Evolutionary conservation across 208 protist genomes (phyloP), one percentile per base, ranked within the genome.

Genomic region (Porcisia deanei): DNA sequence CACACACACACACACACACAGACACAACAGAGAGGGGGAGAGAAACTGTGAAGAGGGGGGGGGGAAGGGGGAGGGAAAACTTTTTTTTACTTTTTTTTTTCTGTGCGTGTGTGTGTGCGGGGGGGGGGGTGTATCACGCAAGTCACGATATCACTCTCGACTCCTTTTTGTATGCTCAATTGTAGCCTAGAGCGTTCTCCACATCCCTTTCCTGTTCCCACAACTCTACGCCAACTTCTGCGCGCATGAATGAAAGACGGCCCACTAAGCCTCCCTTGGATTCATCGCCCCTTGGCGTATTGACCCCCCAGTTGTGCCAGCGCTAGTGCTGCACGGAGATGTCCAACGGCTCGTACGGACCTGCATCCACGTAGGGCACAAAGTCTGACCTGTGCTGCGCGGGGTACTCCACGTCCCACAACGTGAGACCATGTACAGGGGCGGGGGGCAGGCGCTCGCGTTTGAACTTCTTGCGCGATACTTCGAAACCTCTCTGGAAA

Each of bases 341-440:
- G 54, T 87, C 84, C 7, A 90, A 55, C 58, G 89, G 85, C 76
- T 96, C 92, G 65, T 88, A 91, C 49, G 90, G 90, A 0, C 92
- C 92, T 16, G 89, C 89, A 63, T 94, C 90, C 9, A 96, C 88
- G 83, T 88, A 94, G 25, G 83, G 58, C 57, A 94, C 89, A 54
- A 75, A 87, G 78, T 94, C 90, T 43, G 88, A 85, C 9, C 70
- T 70, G 81, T 93, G 85, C 79, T 93, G 78, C 45, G 41, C 47
- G 2, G 89, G 89, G 79, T 96, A 97, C 71, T 94, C 86, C 30
- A 97, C 89, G 67, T 97, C 93, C 91, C 93, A 97, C 47, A 97
- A 78, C 8, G 93, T 96, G 25, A 97, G 82, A 0, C 93, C 93
- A 75, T 94, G 84, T 22, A 86, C 90, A 34, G 93, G 93, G 0